phyloP scores from a whole-genome alignment of 2,329 filamentous ascomycete genomes.

The Aspergillus versicolor region DNA sequence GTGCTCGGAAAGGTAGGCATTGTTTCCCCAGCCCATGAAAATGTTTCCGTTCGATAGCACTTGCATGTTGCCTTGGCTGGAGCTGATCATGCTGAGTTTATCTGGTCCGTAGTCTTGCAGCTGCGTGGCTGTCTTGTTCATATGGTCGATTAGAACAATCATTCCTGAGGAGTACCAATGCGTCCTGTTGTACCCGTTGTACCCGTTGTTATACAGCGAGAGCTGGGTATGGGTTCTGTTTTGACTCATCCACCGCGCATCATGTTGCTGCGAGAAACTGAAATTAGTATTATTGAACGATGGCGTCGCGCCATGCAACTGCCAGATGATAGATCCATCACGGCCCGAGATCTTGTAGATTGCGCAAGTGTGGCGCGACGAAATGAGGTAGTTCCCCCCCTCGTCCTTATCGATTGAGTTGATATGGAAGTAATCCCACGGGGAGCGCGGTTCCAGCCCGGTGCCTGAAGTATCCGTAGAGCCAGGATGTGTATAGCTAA shows the following conservation, averaged over 20 bases:
- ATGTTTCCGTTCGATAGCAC: constrained; percentile 37
- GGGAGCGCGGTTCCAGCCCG: constrained; percentile 45
- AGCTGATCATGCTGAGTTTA: constrained; percentile 28
- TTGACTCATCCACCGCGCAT: constrained; percentile 40
- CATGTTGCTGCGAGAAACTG: constrained; percentile 45
- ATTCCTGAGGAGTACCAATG: constrained; percentile 40
- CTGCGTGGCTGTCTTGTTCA: constrained; percentile 34
- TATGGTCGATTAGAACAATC: constrained; percentile 40
- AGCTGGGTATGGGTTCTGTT: constrained; percentile 39
- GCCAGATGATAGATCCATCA: constrained; percentile 41
- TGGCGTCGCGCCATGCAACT: constrained; percentile 37
- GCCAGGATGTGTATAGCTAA: constrained; percentile 48
- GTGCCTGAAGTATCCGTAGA: constrained; percentile 49
- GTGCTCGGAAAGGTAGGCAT: constrained; percentile 41
- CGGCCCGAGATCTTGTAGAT: constrained; percentile 44
- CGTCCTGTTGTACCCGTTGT: constrained; percentile 41
- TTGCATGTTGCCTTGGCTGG: constrained; percentile 43
- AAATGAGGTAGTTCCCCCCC: constrained; percentile 43
- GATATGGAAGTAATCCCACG: constrained; percentile 48
- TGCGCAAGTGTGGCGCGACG: constrained; percentile 40
- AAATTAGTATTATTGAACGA: constrained; percentile 40
- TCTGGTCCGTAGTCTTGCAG: constrained; percentile 32
- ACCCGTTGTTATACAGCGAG: constrained; percentile 45
- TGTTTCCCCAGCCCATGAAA: constrained; percentile 45
- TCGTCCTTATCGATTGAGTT: constrained; percentile 44